Conservation (phyloP, 2,329 filamentous ascomycete species). For the Colletotrichum abscissum region DNA sequence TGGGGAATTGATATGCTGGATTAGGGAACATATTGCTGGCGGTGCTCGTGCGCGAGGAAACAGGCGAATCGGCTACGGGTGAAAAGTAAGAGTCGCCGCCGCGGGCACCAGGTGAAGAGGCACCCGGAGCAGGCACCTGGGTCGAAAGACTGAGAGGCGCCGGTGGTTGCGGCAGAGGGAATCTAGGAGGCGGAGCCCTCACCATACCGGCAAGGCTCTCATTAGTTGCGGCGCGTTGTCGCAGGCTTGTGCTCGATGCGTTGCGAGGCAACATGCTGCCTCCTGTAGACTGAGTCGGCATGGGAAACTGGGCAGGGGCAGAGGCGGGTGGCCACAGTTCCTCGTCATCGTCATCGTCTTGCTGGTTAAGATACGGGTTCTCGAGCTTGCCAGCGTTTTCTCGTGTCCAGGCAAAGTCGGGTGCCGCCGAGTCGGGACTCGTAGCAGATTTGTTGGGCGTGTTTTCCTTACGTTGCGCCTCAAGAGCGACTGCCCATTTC, state of each 20-base stretch:
- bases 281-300: constrained; percentile 45
- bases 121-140: constrained; percentile 49
- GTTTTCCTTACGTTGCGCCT: constrained; percentile 77
- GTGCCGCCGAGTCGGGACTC: constrained; percentile 64
- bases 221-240: constrained; percentile 80
- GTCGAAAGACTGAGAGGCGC: constrained; percentile 77
- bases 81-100: constrained; percentile 93
- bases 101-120: constrained; percentile 70
- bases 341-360: constrained; percentile 72
- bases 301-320: constrained; percentile 49
- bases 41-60: constrained; percentile 79
- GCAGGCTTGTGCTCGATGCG: constrained; percentile 79
- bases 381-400: constrained; percentile 74
- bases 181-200: constrained; percentile 75
- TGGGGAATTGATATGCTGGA: constrained; percentile 75
- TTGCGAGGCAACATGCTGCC: constrained; percentile 68
- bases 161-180: constrained; percentile 72
- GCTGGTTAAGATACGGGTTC: constrained; percentile 81
- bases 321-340: constrained; percentile 53
- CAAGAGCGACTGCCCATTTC: constrained; percentile 87
- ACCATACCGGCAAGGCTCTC: constrained; percentile 72
- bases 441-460: constrained; percentile 56
- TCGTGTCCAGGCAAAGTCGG: constrained; percentile 85
- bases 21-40: constrained; percentile 77
- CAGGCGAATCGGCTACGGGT: constrained; percentile 82